Base-by-base conservation (phyloP, 1,284 basidiomycete species). In the Moniliophthora roreri region DNA sequence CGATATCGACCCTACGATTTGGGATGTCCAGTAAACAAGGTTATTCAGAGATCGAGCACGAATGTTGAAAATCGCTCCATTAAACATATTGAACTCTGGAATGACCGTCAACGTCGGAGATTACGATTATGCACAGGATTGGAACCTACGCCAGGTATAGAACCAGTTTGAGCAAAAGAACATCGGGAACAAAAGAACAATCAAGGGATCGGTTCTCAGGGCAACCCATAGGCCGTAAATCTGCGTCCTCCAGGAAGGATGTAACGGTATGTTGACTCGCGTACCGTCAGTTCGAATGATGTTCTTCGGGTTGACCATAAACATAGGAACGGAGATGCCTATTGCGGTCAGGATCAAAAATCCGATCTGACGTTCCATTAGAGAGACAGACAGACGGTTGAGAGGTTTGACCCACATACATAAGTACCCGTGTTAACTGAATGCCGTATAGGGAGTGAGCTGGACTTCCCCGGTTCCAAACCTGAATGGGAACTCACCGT, bases 121-220 rank as follows among this genome's bases (percentile, higher is more conserved):
- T 11, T 16, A 36, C 5, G 26, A 28, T 35, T 3, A 48, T 40
- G 15, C 41, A 20, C 10, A 38, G 9, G 46, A 47, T 10, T 13
- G 24, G 32, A 6, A 74, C 80, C 62, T 59, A 84, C 82, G 84
- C 84, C 84, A 87, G 10, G 85, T 83, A 62, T 89, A 88, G 67
- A 89, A 89, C 79, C 86, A 91, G 66, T 90, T 90, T 42, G 84
- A 84, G 4, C 84, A 80, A 55, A 90, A 78, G 69, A 85, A 86
- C 78, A 86, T 82, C 7, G 84, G 84, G 69, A 85, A 84, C 21
- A 86, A 69, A 10, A 86, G 64, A 16, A 85, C 47, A 52, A 86
- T 77, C 66, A 75, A 68, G 0, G 84, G 84, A 60, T 86, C 84
- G 10, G 75, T 80, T 58, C 62, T 71, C 45, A 86, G 65, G 1